phyloP scores from a whole-genome alignment of 352 stramenopile species.

The Phytophthora multivora region DNA sequence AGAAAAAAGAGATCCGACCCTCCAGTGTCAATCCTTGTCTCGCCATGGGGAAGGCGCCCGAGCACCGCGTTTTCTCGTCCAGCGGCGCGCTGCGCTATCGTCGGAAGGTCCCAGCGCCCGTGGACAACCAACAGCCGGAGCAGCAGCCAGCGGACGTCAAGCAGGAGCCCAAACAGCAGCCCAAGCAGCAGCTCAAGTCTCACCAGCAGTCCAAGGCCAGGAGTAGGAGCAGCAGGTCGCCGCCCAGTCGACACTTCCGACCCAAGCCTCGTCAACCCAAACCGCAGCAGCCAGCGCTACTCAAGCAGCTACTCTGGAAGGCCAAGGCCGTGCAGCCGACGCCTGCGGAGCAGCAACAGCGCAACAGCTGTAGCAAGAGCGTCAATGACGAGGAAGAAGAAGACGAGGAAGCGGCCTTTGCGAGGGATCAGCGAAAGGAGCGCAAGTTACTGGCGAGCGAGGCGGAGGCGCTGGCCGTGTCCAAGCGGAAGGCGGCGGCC shows the following conservation, averaged over 20 bases:
- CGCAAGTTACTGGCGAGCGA: slow-evolving; percentile 49
- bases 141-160: slow-evolving; percentile 13
- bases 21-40: slow-evolving; percentile 1
- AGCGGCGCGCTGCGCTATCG: slow-evolving; percentile 49
- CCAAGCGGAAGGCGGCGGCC: slow-evolving; percentile 17
- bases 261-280: slow-evolving; percentile 4
- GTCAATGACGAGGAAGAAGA: slow-evolving; percentile 26
- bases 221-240: slow-evolving; percentile 15
- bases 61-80: slow-evolving; percentile 37
- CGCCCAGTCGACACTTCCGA: slow-evolving; percentile 3
- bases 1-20: slow-evolving; percentile 26
- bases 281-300: slow-evolving; percentile 24
- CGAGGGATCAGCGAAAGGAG: slow-evolving; percentile 39
- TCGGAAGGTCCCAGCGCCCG: slow-evolving; percentile 42
- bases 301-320: slow-evolving; percentile 76
- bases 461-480: slow-evolving; percentile 17
- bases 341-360: not conserved
- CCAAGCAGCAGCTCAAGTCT: slow-evolving; percentile 10
- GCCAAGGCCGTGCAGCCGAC: slow-evolving; percentile 40
- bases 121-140: slow-evolving; percentile 41
- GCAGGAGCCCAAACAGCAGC: slow-evolving; percentile 2
- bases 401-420: slow-evolving; percentile 51
- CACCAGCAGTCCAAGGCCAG: not conserved
- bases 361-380: slow-evolving; percentile 8
- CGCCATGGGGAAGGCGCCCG: slow-evolving; percentile 57